Evolutionary conservation across 1,139 yeast genomes (phyloP).

Genomic region (Taphrina communis): DNA sequence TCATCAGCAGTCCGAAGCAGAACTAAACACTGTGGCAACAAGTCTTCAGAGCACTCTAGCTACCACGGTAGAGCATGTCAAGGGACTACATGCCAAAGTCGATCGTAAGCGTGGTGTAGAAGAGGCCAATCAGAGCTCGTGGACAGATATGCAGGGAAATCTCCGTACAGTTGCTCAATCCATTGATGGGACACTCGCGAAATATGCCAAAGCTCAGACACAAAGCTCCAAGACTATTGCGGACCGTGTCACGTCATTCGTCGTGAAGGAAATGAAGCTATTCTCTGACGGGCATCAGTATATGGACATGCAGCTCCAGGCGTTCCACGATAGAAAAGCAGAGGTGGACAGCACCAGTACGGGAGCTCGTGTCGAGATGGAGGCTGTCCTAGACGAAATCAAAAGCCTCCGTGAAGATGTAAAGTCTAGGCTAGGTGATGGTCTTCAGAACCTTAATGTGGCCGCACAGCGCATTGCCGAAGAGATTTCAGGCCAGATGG

Average conservation of each 20-base stretch:
- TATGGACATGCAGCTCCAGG: constrained; percentile 44
- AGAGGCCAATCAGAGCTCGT: constrained; percentile 43
- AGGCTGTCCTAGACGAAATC: constrained; percentile 45
- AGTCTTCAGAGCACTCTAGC: constrained; percentile 49
- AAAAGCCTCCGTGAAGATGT: constrained; percentile 47
- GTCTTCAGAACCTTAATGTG: constrained; percentile 44
- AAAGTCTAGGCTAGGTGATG: constrained; percentile 46
- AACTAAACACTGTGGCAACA: constrained; percentile 49
- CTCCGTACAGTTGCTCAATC: constrained; percentile 41
- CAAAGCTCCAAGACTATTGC: constrained; percentile 18
- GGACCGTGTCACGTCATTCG: constrained; percentile 41
- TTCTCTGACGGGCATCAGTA: constrained; percentile 44
- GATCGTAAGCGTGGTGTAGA: constrained; percentile 46
- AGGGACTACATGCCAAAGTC: constrained; percentile 48
- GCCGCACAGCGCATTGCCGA: constrained; percentile 46
- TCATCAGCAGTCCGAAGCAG: constrained; percentile 50
- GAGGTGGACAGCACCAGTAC: constrained; percentile 41
- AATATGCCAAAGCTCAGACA: constrained; percentile 26
- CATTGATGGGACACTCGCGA: constrained; percentile 43
- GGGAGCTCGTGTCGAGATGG: constrained; percentile 45
- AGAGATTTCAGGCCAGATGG: constrained; percentile 45
- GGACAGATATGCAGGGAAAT: constrained; percentile 44
- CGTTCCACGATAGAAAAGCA: constrained; percentile 42
- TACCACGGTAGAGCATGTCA: constrained; percentile 48
- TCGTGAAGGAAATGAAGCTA: constrained; percentile 44